Evolutionary conservation across 306 rosid genomes (phyloP).

Genomic region (Oemleria cerasiformis): DNA sequence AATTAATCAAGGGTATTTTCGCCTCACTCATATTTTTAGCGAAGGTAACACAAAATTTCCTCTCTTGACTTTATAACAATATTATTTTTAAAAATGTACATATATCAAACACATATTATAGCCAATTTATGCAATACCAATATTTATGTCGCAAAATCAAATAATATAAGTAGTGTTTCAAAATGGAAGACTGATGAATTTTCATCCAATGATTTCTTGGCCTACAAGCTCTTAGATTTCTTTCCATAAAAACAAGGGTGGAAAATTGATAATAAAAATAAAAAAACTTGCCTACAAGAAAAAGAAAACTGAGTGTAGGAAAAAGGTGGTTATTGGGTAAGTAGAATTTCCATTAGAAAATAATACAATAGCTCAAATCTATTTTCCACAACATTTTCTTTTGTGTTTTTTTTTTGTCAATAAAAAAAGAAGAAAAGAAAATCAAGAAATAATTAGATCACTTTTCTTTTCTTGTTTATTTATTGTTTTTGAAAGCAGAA

Average conservation of each 20-base stretch:
- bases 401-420: background rate
- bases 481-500: background rate
- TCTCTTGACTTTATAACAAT: too few species aligned
- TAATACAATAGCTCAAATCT: background rate
- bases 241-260: background rate
- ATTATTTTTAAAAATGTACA: too few species aligned
- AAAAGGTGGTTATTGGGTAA: constrained; percentile 3
- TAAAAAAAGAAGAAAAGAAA: background rate
- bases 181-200: too few species aligned
- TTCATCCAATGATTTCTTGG: background rate
- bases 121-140: too few species aligned
- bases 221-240: background rate
- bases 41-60: too few species aligned
- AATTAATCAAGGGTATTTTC: too few species aligned
- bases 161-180: background rate
- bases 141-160: too few species aligned
- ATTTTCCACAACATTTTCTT: background rate
- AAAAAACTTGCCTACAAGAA: background rate
- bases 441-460: too few species aligned
- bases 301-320: background rate
- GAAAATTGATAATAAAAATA: too few species aligned
- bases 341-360: background rate
- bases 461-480: background rate
- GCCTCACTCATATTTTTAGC: too few species aligned
- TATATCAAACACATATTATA: too few species aligned